A percentile compares a stretch with the other conserved stretches of the same genome.
Conservation (phyloP, 2,329 filamentous ascomycete genomes). For the Aspergillus brasiliensis region DNA sequence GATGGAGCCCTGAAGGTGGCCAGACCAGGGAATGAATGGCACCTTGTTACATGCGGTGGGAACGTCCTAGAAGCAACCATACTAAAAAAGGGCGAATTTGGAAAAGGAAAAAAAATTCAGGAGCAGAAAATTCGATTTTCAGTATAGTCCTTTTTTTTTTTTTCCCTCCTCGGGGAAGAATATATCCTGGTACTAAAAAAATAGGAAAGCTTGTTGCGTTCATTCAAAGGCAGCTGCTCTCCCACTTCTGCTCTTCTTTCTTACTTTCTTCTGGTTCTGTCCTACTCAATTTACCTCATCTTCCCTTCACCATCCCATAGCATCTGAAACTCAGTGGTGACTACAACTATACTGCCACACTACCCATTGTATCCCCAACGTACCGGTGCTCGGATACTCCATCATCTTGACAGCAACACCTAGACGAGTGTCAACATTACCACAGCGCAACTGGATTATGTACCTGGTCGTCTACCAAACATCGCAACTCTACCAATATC, state of each 20-base stretch:
- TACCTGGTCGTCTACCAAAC: constrained; percentile 18
- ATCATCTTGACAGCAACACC: background rate
- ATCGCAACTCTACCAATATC: constrained; percentile 27
- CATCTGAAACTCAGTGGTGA: background rate
- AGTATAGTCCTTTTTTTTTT: background rate
- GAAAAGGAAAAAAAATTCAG: constrained; percentile 23
- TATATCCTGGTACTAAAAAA: constrained; percentile 12
- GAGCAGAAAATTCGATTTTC: constrained; percentile 21
- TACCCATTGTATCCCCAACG: background rate
- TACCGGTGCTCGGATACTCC: background rate
- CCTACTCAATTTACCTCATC: constrained; percentile 7
- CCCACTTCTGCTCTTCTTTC: constrained; percentile 13
- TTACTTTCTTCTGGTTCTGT: constrained; percentile 9
- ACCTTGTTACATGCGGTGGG: constrained; percentile 29
- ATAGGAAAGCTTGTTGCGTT: constrained; percentile 18
- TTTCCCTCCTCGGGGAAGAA: background rate
- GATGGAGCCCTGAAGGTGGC: constrained; percentile 24
- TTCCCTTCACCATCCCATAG: background rate
- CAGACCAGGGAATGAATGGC: constrained; percentile 27
- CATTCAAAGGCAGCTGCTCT: constrained; percentile 25
- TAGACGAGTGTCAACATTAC: background rate
- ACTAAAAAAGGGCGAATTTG: constrained; percentile 15
- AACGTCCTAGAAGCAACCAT: constrained; percentile 26
- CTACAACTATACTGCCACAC: background rate
- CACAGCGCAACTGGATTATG: constrained; percentile 20